A percentile compares a stretch with the other conserved stretches of the same genome.
phyloP scores from a whole-genome alignment of 192 early-diverging fungal species.

The Linderina pennispora region DNA sequence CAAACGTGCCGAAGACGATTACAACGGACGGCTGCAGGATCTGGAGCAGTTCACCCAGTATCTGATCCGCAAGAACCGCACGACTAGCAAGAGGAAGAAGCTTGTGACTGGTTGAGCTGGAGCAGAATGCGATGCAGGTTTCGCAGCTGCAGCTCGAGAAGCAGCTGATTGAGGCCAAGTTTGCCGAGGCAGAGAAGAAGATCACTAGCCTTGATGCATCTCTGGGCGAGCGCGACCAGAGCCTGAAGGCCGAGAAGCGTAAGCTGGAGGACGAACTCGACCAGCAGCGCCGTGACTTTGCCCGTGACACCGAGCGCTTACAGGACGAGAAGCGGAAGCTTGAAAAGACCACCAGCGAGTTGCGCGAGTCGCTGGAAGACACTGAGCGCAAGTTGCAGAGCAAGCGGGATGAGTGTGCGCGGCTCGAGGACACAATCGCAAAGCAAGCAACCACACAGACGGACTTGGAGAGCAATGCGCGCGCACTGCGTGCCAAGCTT shows the following conservation, averaged over 20 bases:
- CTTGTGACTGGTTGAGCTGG: slow-evolving; percentile 48
- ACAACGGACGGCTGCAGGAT: slow-evolving; percentile 71
- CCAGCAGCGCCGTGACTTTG: slow-evolving; percentile 26
- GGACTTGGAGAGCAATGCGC: slow-evolving; percentile 36
- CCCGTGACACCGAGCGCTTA: slow-evolving; percentile 13
- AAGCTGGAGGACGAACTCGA: slow-evolving; percentile 21
- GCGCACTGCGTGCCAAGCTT: slow-evolving; percentile 24
- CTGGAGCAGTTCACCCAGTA: slow-evolving; percentile 51
- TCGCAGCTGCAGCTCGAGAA: slow-evolving; percentile 40
- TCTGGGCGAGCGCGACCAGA: slow-evolving; percentile 5
- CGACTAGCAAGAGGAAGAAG: slow-evolving; percentile 43
- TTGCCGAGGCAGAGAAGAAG: slow-evolving; percentile 21
- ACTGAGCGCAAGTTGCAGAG: slow-evolving; percentile 15
- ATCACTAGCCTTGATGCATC: slow-evolving; percentile 9
- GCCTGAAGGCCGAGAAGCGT: slow-evolving; percentile 12
- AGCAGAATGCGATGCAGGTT: slow-evolving; percentile 42
- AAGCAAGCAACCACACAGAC: slow-evolving; percentile 37
- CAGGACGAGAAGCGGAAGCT: slow-evolving; percentile 48
- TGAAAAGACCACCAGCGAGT: slow-evolving; percentile 13
- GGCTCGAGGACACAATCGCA: slow-evolving; percentile 31
- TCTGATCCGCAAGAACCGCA: slow-evolving; percentile 50
- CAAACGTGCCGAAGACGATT: slow-evolving; percentile 21
- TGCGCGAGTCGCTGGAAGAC: slow-evolving; percentile 25
- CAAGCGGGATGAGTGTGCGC: slow-evolving; percentile 26
- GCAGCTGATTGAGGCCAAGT: slow-evolving; percentile 18